Percentiles rank a stretch among this genome's conserved stretches.
phyloP scores from a whole-genome alignment of 108 stramenopile genomes.

The Craspedostauros australis region DNA sequence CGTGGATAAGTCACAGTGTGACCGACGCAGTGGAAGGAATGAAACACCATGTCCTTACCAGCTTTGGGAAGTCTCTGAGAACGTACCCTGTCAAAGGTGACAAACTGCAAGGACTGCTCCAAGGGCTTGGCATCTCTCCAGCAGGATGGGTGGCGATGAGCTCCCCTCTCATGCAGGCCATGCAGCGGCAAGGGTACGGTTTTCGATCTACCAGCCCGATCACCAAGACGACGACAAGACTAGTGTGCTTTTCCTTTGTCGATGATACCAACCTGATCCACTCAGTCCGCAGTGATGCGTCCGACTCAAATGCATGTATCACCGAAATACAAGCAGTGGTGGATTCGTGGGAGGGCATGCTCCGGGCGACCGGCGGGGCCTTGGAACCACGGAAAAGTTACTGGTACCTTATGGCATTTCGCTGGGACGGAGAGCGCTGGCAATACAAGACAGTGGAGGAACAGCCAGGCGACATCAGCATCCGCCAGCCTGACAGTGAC shows the following conservation, averaged over 20 bases:
- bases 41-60: constrained; percentile 4
- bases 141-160: constrained; percentile 29
- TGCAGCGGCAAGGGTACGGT: constrained; percentile 7
- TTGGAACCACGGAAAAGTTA: too few species aligned
- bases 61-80: background rate
- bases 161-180: constrained; percentile 8
- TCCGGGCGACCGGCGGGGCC: too few species aligned
- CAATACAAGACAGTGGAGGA: too few species aligned
- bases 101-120: constrained; percentile 11
- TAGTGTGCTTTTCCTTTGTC: constrained; percentile 21
- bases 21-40: background rate
- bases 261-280: constrained; percentile 25
- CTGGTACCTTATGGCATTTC: too few species aligned
- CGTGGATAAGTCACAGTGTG: background rate
- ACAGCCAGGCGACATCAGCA: too few species aligned
- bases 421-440: too few species aligned
- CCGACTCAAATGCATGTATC: too few species aligned
- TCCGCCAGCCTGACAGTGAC: too few species aligned
- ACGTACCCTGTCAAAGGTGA: background rate
- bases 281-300: too few species aligned
- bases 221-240: background rate
- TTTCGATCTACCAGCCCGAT: background rate
- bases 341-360: too few species aligned
- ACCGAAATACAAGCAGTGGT: too few species aligned
- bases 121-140: constrained; percentile 38